phyloP scores from a whole-genome alignment of 108 stramenopile genomes.

The Poteriospumella lacustris region DNA sequence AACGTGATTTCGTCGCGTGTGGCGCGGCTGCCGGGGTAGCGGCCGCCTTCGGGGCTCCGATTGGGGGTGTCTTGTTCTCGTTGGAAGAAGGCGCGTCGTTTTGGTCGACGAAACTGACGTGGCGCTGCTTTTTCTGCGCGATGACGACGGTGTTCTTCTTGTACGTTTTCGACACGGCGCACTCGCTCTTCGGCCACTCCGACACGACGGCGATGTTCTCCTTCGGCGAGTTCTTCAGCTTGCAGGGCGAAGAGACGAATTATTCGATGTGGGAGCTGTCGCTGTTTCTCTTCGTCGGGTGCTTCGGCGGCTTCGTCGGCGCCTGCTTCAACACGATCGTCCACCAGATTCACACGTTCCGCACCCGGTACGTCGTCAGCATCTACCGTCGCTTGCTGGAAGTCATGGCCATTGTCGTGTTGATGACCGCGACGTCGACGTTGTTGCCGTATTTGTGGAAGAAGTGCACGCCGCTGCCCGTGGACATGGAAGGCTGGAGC shows the following conservation, averaged over 20 bases:
- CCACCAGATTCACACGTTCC: slow-evolving; percentile 76
- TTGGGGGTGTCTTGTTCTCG: slow-evolving; percentile 75
- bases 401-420: slow-evolving; percentile 61
- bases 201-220: slow-evolving; percentile 83
- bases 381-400: slow-evolving; percentile 62
- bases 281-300: slow-evolving; percentile 79
- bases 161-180: background rate
- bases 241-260: slow-evolving; percentile 41
- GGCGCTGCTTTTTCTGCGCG: slow-evolving; percentile 90
- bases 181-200: slow-evolving; percentile 55
- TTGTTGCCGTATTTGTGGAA: slow-evolving; percentile 79
- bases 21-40: slow-evolving; percentile 81
- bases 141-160: slow-evolving; percentile 72
- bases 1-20: slow-evolving; percentile 75
- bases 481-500: slow-evolving; percentile 89
- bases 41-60: slow-evolving; percentile 78
- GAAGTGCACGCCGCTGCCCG: slow-evolving; percentile 74
- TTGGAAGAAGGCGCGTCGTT: slow-evolving; percentile 82
- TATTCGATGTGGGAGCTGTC: slow-evolving; percentile 82
- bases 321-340: slow-evolving; percentile 88
- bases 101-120: slow-evolving; percentile 77
- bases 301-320: slow-evolving; percentile 84
- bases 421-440: slow-evolving; percentile 70
- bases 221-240: slow-evolving; percentile 72
- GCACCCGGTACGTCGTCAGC: slow-evolving; percentile 70